Base-by-base conservation (phyloP, 2,329 filamentous ascomycete species). In the Emergomyces orientalis region DNA sequence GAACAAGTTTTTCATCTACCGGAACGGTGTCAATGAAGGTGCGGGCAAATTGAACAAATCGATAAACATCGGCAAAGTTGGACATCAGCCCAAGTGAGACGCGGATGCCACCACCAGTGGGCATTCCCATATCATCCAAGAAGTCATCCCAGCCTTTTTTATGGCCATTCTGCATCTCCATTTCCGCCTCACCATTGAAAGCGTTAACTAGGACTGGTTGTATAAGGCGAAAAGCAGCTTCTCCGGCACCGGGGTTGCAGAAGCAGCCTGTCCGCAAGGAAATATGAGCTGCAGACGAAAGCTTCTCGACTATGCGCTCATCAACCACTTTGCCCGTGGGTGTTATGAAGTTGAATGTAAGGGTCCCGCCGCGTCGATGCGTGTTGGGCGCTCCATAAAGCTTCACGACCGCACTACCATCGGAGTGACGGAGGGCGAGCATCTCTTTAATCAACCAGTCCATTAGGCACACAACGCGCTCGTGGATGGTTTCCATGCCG, bases 271-370 rank as follows among this genome's bases (percentile, higher is more conserved):
- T 84, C 56, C 86, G 79, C 39, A 89, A 77, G 66, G 84, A 87
- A 61, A 88, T 83, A 7, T 78, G 75, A 3, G 78, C 75, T 14
- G 78, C 73, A 65, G 86, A 82, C 0, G 86, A 84, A 22, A 80
- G 73, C 39, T 76, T 76, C 72, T 88, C 86, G n/a, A 87, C 82
- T 1, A 82, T 78, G 1, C 79, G 79, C 68, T 85, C 86, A 0
- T 82, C 78, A 37, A 86, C 74, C 66, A 82, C 81, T 0, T 73
- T 73, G 0, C 84, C 85, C 63, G 82, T 78, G 2, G 78, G 70
- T n/a, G 73, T 73, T 32, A 80, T 72, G 14, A 88, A 73, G 65
- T 88, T 89, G 74, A 89, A 87, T 1, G 86, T 83, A 27, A 89
- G 75, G 0, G 84, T 87, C 1, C 84, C 80, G 1, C 86, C 86